phyloP scores from a whole-genome alignment of 495 filamentous ascomycete genomes.

The Penicillium odoratum region DNA sequence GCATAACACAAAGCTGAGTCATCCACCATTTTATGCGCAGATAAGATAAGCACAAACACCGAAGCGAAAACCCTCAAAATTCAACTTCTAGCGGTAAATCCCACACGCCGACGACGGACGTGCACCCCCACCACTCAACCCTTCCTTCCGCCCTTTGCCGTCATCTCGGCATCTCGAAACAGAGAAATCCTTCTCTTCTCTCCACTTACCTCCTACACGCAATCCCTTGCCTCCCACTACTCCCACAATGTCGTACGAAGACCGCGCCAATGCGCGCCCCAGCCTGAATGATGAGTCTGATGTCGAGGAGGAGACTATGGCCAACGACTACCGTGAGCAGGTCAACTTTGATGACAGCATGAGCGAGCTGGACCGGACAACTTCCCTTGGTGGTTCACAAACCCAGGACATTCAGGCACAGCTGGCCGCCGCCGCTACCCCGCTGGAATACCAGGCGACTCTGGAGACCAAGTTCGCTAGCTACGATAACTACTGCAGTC shows the following conservation, averaged over 20 bases:
- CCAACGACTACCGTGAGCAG: constrained; percentile 92
- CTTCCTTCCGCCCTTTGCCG: constrained; percentile 24
- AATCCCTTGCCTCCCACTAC: constrained; percentile 1
- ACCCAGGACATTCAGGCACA: constrained; percentile 87
- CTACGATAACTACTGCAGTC: constrained; percentile 98
- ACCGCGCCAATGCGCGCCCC: constrained; percentile 51
- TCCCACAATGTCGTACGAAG: constrained; percentile 50
- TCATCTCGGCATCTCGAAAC: constrained; percentile 25
- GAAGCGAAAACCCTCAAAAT: constrained; percentile 58
- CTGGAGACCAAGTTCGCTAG: constrained; percentile 95
- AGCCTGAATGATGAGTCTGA: constrained; percentile 78
- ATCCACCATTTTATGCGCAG: constrained; percentile 35
- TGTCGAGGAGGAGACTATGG: constrained; percentile 90
- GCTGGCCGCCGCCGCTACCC: constrained; percentile 85
- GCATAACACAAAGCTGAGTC: constrained; percentile 32
- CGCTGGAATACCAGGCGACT: constrained; percentile 90
- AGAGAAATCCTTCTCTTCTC: constrained; percentile 12
- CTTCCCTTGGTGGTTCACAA: constrained; percentile 48
- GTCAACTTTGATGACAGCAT: constrained; percentile 84
- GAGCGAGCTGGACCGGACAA: constrained; percentile 72
- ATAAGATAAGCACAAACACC: constrained; percentile 52
- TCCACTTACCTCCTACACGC: constrained; percentile 10
- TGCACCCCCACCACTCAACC: constrained; percentile 27
- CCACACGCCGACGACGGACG: constrained; percentile 47
- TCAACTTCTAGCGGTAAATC: constrained; percentile 46